Base-by-base conservation (phyloP, 2,329 filamentous ascomycete genomes). In the Diaporthe citriasiana region DNA sequence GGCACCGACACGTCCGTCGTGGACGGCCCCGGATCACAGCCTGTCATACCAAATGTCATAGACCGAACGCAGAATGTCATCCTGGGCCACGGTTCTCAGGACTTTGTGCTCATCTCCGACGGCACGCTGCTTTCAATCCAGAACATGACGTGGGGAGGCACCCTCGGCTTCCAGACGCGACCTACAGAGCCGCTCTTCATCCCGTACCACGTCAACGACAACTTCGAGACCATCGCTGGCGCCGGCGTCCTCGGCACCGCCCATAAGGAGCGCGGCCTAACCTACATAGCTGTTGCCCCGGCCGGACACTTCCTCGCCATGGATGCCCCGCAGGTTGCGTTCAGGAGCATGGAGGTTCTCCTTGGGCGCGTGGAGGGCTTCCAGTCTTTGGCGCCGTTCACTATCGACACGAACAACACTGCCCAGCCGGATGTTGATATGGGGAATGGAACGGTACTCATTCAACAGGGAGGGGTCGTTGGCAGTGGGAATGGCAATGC, bases 121-220 rank as follows among this genome's bases (percentile, higher is more conserved):
- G 93, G 93, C 22, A 93, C 93, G 0, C 85, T 96, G 1, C 84
- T 94, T 9, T 88, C 89, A 1, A 91, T 95, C 74, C 93, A 96
- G 80, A 95, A 95, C 84, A 94, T 95, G 91, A 95, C 93, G 0
- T 96, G 91, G 91, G 90, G 90, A 73, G 93, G 93, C 6, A 81
- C 86, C 56, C 89, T 93, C 69, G 94, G 94, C 0, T 95, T 96
- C 85, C 89, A 91, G 76, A 80, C 82, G 1, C 82, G 83, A 0
- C 94, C 93, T 0, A 80, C 80, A 1, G 87, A 90, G 69, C 90
- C 91, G 2, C 92, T 94, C 79, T 94, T 89, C 80, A 92, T 95
- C 0, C 93, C 93, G 0, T 91, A 90, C 79, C 90, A 92, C 77
- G 84, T 88, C 71, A 83, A 87, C 30, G 82, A 76, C 71, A 77